Percentiles rank a stretch among this genome's conserved stretches.
phyloP scores from a whole-genome alignment of 768 basidiomycete genomes.

The Lactarius quietus region DNA sequence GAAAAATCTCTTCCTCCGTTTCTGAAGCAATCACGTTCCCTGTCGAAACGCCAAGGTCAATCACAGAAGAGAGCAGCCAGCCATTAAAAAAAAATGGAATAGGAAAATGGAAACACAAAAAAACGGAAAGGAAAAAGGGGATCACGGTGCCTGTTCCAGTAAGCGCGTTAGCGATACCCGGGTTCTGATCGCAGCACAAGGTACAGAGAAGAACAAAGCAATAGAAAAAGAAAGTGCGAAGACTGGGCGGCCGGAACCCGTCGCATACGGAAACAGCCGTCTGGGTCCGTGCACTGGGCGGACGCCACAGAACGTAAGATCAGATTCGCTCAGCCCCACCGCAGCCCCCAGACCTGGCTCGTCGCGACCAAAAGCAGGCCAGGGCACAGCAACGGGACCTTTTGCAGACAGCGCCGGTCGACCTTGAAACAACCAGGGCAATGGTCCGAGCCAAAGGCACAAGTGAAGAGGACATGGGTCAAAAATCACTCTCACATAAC shows the following conservation, averaged over 20 bases:
- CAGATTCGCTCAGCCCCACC: background rate
- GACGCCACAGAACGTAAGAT: constrained; percentile 19
- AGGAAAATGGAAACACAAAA: background rate
- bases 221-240: constrained; percentile 12
- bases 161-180: constrained; percentile 15
- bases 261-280: constrained; percentile 18
- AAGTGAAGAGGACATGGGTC: background rate
- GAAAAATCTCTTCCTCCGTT: constrained; percentile 85
- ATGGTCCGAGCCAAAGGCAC: background rate
- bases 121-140: constrained; percentile 2
- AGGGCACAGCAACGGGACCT: background rate
- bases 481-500: background rate
- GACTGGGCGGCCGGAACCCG: constrained; percentile 15
- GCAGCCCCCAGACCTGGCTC: constrained; percentile 6
- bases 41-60: constrained; percentile 29
- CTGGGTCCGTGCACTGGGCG: background rate
- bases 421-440: background rate
- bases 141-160: constrained; percentile 13
- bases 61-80: background rate
- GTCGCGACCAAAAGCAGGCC: background rate
- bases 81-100: background rate
- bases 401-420: background rate
- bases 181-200: constrained; percentile 23
- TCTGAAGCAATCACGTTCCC: constrained; percentile 72
- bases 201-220: constrained; percentile 12